These are phyloP conservation scores for Colletotrichum ledebouriae DNA, from an alignment of 2,329 filamentous ascomycete species.

Conservation along the genomic window DNA sequence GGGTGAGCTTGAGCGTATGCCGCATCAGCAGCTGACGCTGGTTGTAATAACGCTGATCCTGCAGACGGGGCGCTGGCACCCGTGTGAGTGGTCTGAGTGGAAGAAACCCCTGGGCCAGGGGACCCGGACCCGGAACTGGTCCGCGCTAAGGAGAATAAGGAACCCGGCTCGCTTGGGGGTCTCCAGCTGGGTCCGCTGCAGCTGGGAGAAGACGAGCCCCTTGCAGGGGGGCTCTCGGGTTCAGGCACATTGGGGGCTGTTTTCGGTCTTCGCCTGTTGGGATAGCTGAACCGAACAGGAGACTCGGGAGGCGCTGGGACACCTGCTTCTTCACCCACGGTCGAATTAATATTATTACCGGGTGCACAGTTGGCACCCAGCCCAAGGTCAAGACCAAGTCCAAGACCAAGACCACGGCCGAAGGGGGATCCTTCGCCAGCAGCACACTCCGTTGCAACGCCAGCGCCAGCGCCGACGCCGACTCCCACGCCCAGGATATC, in stretches of 20 bases:
- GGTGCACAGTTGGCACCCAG: neutral
- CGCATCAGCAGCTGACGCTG: constrained; percentile 40
- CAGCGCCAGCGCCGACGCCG: neutral
- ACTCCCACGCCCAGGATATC: constrained; percentile 17
- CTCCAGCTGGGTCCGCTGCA: neutral
- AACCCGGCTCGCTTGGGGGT: constrained; percentile 38
- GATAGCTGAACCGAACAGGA: constrained; percentile 40
- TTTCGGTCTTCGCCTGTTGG: constrained; percentile 37
- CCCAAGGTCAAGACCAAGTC: neutral
- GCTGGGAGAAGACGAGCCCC: constrained; percentile 26
- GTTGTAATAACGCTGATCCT: constrained; percentile 41
- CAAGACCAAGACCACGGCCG: neutral
- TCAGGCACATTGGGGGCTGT: constrained; percentile 33
- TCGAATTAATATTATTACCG: neutral
- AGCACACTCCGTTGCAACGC: too few species aligned
- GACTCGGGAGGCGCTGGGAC: constrained; percentile 27
- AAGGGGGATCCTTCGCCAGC: constrained; percentile 19
- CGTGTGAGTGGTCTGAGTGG: constrained; percentile 32
- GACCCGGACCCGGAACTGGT: constrained; percentile 37
- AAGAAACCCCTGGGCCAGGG: constrained; percentile 38
- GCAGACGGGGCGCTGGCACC: constrained; percentile 34
- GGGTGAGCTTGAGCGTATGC: constrained; percentile 13
- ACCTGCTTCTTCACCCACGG: neutral
- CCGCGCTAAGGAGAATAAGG: constrained; percentile 39
- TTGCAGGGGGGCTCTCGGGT: constrained; percentile 34